Evolutionary conservation across 2,329 filamentous ascomycete genomes (phyloP).

Genomic region (Exophiala viscosa): DNA sequence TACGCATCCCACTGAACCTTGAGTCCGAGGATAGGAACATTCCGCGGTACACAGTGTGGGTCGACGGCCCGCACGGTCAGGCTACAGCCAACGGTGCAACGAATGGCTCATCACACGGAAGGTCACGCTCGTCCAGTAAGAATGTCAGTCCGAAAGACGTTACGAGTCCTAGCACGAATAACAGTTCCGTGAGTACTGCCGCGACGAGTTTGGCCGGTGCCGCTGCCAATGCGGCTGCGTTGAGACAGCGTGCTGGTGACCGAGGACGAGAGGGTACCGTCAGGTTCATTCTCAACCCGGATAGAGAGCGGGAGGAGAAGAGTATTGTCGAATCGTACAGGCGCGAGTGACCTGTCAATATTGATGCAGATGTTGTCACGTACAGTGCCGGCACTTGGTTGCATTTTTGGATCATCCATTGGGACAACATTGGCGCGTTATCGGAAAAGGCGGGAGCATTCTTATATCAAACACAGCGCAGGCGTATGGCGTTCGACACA

Average conservation of each 20-base stretch:
- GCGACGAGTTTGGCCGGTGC: constrained; percentile 8
- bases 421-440: too few species aligned
- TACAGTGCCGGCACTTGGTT: too few species aligned
- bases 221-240: constrained; percentile 3
- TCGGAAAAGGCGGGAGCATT: too few species aligned
- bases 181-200: constrained; percentile 4
- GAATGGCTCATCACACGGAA: neutral
- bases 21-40: constrained; percentile 64
- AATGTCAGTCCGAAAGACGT: constrained; percentile 23
- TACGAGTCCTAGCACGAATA: constrained; percentile 17
- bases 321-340: constrained; percentile 58
- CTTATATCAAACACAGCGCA: too few species aligned
- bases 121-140: constrained; percentile 7
- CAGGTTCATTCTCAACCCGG: constrained; percentile 82
- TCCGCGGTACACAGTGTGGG: constrained; percentile 59
- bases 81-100: neutral
- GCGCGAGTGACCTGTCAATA: too few species aligned
- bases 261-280: constrained; percentile 67
- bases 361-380: too few species aligned
- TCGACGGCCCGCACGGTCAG: constrained; percentile 33
- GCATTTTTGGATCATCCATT: too few species aligned
- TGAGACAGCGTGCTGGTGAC: constrained; percentile 35
- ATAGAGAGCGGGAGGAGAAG: constrained; percentile 69
- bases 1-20: constrained; percentile 82
- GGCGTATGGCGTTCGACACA: too few species aligned